phyloP scores from a whole-genome alignment of 441 rosid species.

The California macrophylla region DNA sequence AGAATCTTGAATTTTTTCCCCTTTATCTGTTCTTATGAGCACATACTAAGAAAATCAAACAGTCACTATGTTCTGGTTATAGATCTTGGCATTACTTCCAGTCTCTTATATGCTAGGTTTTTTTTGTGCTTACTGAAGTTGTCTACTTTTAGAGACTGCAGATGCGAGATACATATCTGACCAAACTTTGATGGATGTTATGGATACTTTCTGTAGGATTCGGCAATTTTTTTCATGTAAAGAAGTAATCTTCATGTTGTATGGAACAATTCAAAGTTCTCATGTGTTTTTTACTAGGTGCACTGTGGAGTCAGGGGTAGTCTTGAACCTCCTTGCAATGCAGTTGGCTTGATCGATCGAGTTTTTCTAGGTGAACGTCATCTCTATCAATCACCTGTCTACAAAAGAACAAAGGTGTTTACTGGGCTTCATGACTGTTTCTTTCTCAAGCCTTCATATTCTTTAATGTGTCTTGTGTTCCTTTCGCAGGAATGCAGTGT shows the following conservation, averaged over 20 bases:
- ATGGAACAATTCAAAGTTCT: slow-evolving; percentile 10
- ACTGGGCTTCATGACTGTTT: background rate
- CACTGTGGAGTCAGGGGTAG: slow-evolving; percentile 46
- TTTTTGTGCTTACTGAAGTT: background rate
- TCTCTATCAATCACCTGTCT: slow-evolving; percentile 46
- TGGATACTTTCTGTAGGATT: background rate
- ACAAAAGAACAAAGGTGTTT: slow-evolving; percentile 44
- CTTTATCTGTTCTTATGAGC: background rate
- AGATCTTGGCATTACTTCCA: background rate
- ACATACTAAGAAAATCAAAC: background rate
- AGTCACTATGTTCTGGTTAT: background rate
- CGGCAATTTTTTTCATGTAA: background rate
- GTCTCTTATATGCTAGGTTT: background rate
- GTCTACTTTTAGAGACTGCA: background rate
- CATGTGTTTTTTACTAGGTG: slow-evolving; percentile 28
- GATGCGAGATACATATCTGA: background rate
- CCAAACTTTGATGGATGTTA: background rate
- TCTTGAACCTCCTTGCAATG: slow-evolving; percentile 60
- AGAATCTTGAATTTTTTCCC: background rate
- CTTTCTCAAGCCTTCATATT: background rate
- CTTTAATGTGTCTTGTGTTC: background rate
- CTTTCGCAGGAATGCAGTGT: slow-evolving; percentile 47
- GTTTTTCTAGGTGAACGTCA: slow-evolving; percentile 42
- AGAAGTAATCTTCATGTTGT: background rate
- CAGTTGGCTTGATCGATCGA: slow-evolving; percentile 46